These are phyloP conservation scores for Scutellaria barbata DNA, from an alignment of 257 asterid genomes.

Conservation along the genomic window DNA sequence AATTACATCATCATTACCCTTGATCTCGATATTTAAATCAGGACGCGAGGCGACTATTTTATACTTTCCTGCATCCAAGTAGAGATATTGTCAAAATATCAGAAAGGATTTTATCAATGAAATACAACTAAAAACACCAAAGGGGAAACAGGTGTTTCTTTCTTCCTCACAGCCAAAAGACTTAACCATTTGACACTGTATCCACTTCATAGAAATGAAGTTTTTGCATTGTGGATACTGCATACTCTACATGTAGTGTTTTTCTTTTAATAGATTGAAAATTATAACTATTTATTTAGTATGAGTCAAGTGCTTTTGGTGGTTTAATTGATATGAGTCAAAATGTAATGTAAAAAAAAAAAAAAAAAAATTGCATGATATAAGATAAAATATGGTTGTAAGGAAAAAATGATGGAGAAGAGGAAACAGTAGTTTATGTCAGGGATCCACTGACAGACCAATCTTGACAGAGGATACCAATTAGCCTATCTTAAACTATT, in stretches of 20 bases:
- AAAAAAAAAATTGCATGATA: slow-evolving; percentile 16
- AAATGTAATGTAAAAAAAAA: slow-evolving; percentile 14
- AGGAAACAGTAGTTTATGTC: neutral
- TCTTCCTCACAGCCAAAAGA: slow-evolving; percentile 32
- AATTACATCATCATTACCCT: slow-evolving; percentile 79
- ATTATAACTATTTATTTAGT: slow-evolving; percentile 1
- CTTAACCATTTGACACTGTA: slow-evolving; percentile 17
- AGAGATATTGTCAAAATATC: slow-evolving; percentile 33
- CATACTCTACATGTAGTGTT: neutral
- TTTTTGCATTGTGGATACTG: slow-evolving; percentile 20
- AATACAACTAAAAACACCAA: slow-evolving; percentile 10
- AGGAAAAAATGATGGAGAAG: neutral
- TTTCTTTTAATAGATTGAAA: slow-evolving; percentile 8
- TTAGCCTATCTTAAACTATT: slow-evolving; percentile 14
- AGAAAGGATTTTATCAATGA: slow-evolving; percentile 24
- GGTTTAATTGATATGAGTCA: slow-evolving; percentile 3
- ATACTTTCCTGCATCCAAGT: slow-evolving; percentile 69
- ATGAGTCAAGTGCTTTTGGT: slow-evolving; percentile 1
- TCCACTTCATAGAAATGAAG: slow-evolving; percentile 25
- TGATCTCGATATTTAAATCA: slow-evolving; percentile 73
- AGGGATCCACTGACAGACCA: slow-evolving; percentile 11
- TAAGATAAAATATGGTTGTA: neutral
- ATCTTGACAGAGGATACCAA: neutral
- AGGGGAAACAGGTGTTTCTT: slow-evolving; percentile 1
- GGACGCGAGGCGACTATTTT: slow-evolving; percentile 69